Base-by-base conservation (phyloP, 163 green algal genomes). In the Chloromonas sp. region DNA sequence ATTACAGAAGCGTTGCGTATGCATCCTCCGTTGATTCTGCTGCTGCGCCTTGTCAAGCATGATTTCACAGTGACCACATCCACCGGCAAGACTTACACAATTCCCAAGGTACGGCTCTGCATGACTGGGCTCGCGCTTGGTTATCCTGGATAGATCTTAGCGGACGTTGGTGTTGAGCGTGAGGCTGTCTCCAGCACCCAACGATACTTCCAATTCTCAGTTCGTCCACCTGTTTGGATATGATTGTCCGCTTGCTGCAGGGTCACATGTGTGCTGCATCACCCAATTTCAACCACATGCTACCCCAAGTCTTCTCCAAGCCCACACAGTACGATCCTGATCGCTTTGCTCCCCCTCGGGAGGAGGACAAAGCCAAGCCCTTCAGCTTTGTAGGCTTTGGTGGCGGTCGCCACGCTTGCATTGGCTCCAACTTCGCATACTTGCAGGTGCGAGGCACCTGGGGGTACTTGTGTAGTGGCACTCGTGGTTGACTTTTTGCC, bases 371-470 rank as follows among this genome's bases (percentile, higher is more conserved):
- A 89, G 86, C 85, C 60, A 88, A 87, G 80, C 93, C 92, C 8
- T 98, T 98, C 83, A 92, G 89, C 3, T 99, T 96, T 92, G 94
- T 99, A 70, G 95, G 96, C 60, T 99, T 99, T 92, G 97, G 97
- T 60, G 96, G 94, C 14, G 97, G 97, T 61, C 91, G 97, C 81
- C 97, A 99, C 89, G 95, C 92, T 13, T 99, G 97, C 96, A 98
- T 99, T 92, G 97, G 97, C 62, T 92, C 95, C 85, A 98, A 96
- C 86, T 99, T 99, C 90, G 97, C 96, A 0, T 98, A 97, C 92
- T 90, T 99, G 84, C 95, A 96, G 91, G 92, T 88, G 57, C 2
- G 84, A 3, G 5, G 66, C 36, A 36, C 36, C 36, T 36, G 36
- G 36, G 36, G 36, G 36, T 36, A 36, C 36, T 36, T 36, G 36